Evolutionary conservation across 257 asterid species (phyloP), one percentile per base, ranked within the genome.

Genomic region (Orobanche coerulescens): DNA sequence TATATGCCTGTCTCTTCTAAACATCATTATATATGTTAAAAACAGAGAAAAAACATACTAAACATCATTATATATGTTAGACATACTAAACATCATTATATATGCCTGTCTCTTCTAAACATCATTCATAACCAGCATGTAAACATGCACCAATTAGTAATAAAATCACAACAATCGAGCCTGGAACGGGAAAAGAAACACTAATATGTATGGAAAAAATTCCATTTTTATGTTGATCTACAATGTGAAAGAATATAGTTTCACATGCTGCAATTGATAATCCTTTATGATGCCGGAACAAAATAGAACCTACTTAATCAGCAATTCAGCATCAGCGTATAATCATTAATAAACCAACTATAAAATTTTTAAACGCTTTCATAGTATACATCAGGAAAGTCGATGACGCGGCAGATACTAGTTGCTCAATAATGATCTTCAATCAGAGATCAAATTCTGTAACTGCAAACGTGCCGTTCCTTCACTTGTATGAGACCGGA

Each of bases 371-470:
- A 49, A 43, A 7, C 63, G 64, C 19, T 39, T 68, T 64, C 51
- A 13, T 30, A 49, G 22, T 69, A 53, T 36, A 64, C 40, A 55
- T 37, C 6, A 36, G n/a, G 15, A 10, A 56, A 31, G 60, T 40
- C 43, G 58, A 43, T 31, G 30, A 39, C 40, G 12, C 23, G 61
- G 33, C 62, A 51, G 43, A 61, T n/a, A 52, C 48, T 19, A 24
- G 36, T 46, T 19, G 50, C 44, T 75, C 64, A 31, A 16, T 12
- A 43, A 14, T 54, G 61, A 58, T 64, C 23, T 65, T 44, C 65
- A 54, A 34, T 14, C 19, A 44, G 44, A 52, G 60, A 58, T 71
- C 57, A 43, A 48, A 58, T 70, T 62, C 67, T 26, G 52, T 60
- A 57, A 26, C 73, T 61, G 65, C 51, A 50, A 50, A 53, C 24